Evolutionary conservation across 2,329 filamentous ascomycete species (phyloP).

Genomic region (Fusarium praegraminearum): DNA sequence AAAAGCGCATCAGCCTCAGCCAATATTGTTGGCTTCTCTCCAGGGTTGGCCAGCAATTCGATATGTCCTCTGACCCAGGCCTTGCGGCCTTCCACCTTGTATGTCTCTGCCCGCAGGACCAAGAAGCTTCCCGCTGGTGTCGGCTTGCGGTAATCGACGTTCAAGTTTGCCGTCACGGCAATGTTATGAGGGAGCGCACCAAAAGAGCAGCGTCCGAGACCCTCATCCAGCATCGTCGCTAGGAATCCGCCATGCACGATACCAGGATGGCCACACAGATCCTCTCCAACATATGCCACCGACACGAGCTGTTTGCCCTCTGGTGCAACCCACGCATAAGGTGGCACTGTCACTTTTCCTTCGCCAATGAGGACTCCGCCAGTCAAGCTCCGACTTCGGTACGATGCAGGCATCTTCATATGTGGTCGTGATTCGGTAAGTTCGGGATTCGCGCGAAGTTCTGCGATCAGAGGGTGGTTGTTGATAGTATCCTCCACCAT

Average conservation of each 20-base stretch:
- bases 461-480: conserved; percentile 77
- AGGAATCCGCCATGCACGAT: conserved; percentile 92
- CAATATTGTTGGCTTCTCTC: conserved; percentile 73
- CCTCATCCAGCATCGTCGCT: conserved; percentile 94
- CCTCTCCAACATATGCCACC: conserved; percentile 80
- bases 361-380: conserved; percentile 82
- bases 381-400: conserved; percentile 82
- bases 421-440: conserved; percentile 86
- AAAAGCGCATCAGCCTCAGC: conserved; percentile 90
- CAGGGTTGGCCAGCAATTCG: conserved; percentile 76
- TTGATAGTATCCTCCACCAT: conserved; percentile 80
- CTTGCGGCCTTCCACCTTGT: conserved; percentile 90
- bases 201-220: conserved; percentile 88
- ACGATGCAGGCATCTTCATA: conserved; percentile 80
- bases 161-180: conserved; percentile 87
- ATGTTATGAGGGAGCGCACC: conserved; percentile 87
- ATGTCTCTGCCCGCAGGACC: conserved; percentile 82
- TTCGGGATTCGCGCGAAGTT: conserved; percentile 73
- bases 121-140: conserved; percentile 80
- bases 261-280: conserved; percentile 89
- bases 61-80: conserved; percentile 92
- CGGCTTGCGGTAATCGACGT: conserved; percentile 84
- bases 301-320: conserved; percentile 76
- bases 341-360: conserved; percentile 82
- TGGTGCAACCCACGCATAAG: conserved; percentile 79